Conservation (phyloP, 345 rosid genomes). For the Sapria himalayana region DNA sequence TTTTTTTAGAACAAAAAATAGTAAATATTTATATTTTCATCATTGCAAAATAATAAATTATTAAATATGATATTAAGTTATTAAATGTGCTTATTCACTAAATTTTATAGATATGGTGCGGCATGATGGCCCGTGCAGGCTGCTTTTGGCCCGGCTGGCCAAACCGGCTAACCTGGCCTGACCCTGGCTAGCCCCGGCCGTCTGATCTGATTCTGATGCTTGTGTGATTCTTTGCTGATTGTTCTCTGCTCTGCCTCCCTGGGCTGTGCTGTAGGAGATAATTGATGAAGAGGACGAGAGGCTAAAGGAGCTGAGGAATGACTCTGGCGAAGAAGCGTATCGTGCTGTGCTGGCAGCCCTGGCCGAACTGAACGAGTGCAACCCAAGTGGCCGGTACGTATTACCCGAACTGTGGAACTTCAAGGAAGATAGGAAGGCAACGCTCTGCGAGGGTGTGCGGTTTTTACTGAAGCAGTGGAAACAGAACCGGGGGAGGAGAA, state of each 20-base stretch:
- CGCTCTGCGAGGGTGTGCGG: constrained; percentile 16
- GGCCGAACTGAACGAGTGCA: constrained; percentile 21
- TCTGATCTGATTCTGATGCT: not conserved
- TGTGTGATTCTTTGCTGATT: not conserved
- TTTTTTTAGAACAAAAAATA: too few relatives aligned
- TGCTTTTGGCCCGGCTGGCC: too few relatives aligned
- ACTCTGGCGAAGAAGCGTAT: constrained; percentile 15
- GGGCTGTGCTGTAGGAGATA: constrained; percentile 17
- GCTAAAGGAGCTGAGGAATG: constrained; percentile 16
- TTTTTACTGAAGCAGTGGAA: constrained; percentile 16
- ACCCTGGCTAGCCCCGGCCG: too few relatives aligned
- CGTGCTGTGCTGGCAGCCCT: constrained; percentile 18
- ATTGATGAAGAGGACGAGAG: constrained; percentile 21
- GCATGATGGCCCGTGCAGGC: too few relatives aligned
- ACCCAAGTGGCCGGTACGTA: constrained; percentile 25
- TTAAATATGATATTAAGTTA: too few relatives aligned
- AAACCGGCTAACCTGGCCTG: too few relatives aligned
- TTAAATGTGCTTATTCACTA: too few relatives aligned
- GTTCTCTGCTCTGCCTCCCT: not conserved
- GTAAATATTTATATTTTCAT: too few relatives aligned
- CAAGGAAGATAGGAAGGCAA: constrained; percentile 17
- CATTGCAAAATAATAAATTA: too few relatives aligned
- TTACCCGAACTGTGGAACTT: constrained; percentile 23
- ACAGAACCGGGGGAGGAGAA: constrained; percentile 8
- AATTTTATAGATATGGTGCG: too few relatives aligned